These are phyloP conservation scores for Globisporangium emineosum DNA, from an alignment of 352 stramenopile genomes.

Conservation along the genomic window DNA sequence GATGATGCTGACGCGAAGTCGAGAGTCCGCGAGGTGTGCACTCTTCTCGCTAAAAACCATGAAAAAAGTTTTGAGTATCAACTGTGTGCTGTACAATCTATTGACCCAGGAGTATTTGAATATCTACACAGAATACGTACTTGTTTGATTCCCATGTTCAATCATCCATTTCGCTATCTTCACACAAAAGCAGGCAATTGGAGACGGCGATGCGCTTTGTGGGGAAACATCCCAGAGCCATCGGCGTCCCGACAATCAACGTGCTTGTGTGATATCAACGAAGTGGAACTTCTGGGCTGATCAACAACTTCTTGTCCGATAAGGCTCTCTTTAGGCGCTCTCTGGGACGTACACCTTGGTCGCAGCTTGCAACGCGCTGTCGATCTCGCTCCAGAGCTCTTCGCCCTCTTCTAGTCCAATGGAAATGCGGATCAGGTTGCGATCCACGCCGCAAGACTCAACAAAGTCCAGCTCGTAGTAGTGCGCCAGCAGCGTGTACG, in stretches of 20 bases:
- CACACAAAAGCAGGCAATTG: slow-evolving; percentile 5
- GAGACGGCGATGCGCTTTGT: background rate
- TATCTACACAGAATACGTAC: background rate
- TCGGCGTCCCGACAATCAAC: slow-evolving; percentile 8
- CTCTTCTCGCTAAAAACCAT: slow-evolving; percentile 5
- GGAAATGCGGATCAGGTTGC: slow-evolving; percentile 89
- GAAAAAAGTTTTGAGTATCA: slow-evolving; percentile 1
- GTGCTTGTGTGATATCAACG: background rate
- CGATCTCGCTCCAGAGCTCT: slow-evolving; percentile 60
- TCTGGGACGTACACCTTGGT: slow-evolving; percentile 13
- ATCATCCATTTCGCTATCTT: background rate
- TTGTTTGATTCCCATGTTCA: background rate
- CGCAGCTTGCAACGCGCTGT: slow-evolving; percentile 41
- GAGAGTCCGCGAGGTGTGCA: background rate
- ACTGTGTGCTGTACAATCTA: slow-evolving; percentile 6
- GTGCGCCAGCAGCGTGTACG: slow-evolving; percentile 92
- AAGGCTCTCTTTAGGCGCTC: background rate
- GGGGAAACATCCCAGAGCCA: background rate
- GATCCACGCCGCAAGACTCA: slow-evolving; percentile 87
- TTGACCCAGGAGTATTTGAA: background rate
- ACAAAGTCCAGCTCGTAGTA: slow-evolving; percentile 92
- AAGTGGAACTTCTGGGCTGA: background rate
- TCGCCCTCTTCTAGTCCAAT: slow-evolving; percentile 89
- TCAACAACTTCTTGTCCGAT: background rate
- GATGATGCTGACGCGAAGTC: background rate